phyloP scores from a whole-genome alignment of 129 eudicot species.

The Centella asiatica region DNA sequence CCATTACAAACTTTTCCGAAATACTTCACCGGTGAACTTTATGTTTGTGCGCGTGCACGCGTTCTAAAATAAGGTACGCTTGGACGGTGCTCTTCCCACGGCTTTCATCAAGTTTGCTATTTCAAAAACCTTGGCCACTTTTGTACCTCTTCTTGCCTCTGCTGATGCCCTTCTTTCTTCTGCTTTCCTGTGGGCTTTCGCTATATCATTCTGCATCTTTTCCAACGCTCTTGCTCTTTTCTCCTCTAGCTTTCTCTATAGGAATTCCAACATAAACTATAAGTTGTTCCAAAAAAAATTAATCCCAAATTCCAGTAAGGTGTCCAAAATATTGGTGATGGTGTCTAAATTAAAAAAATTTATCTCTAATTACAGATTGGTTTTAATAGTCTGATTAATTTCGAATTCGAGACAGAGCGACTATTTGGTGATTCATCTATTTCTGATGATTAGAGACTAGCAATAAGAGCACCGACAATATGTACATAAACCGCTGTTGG shows the following conservation, averaged over 20 bases:
- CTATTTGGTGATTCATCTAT: too few relatives aligned
- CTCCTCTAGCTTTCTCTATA: constrained; percentile 79
- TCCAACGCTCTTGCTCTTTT: constrained; percentile 85
- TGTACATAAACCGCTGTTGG: too few relatives aligned
- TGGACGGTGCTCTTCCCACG: constrained; percentile 70
- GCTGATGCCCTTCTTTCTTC: constrained; percentile 85
- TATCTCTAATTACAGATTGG: too few relatives aligned
- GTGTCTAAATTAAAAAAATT: too few relatives aligned
- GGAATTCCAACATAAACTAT: not conserved
- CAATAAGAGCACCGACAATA: too few relatives aligned
- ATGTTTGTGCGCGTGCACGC: not conserved
- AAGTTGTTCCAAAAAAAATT: not conserved
- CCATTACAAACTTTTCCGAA: not conserved
- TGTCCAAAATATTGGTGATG: too few relatives aligned
- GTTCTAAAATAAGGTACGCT: constrained; percentile 57
- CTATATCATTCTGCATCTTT: constrained; percentile 85
- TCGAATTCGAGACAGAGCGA: too few relatives aligned
- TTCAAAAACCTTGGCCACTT: constrained; percentile 70
- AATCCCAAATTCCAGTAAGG: too few relatives aligned
- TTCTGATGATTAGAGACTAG: too few relatives aligned
- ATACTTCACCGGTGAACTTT: not conserved
- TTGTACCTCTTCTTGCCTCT: constrained; percentile 82
- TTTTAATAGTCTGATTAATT: too few relatives aligned
- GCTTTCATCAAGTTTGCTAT: constrained; percentile 82
- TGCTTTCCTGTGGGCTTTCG: constrained; percentile 83